phyloP scores from a whole-genome alignment of 768 basidiomycete genomes.

The Strobilomyces confusus region DNA sequence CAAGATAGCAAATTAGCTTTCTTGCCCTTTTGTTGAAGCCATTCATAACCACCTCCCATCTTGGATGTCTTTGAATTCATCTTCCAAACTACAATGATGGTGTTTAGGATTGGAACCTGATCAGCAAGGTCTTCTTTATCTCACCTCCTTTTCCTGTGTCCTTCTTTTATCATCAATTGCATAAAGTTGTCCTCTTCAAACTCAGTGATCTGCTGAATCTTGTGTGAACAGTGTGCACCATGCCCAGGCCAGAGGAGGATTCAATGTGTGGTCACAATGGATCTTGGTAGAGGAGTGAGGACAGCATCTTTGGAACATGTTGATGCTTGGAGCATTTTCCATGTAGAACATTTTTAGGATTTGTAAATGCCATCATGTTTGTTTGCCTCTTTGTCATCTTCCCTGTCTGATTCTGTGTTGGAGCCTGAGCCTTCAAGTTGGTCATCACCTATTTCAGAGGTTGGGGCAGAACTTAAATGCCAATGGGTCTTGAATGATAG shows the following conservation, averaged over 20 bases:
- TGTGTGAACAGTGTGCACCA: slow-evolving; percentile 66
- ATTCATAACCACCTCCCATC: slow-evolving; percentile 76
- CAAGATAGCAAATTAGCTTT: slow-evolving; percentile 59
- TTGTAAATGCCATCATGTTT: slow-evolving; percentile 59
- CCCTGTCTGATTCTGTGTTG: slow-evolving; percentile 32
- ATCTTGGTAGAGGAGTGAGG: slow-evolving; percentile 48
- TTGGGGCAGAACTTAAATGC: slow-evolving; percentile 94
- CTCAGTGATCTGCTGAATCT: slow-evolving; percentile 74
- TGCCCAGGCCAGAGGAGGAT: slow-evolving; percentile 68
- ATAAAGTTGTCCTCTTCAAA: slow-evolving; percentile 72
- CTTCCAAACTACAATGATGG: slow-evolving; percentile 68
- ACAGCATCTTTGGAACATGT: slow-evolving; percentile 64
- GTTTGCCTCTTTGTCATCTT: slow-evolving; percentile 12
- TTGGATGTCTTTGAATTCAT: slow-evolving; percentile 78
- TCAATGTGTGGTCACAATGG: slow-evolving; percentile 65
- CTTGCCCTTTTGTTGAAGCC: slow-evolving; percentile 63
- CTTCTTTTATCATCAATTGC: slow-evolving; percentile 83
- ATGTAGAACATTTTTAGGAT: slow-evolving; percentile 86
- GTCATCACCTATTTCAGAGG: slow-evolving; percentile 55
- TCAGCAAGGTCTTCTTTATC: slow-evolving; percentile 87
- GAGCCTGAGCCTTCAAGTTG: too few relatives aligned
- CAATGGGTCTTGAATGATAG: slow-evolving; percentile 64
- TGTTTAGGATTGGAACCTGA: slow-evolving; percentile 49
- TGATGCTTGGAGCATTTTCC: slow-evolving; percentile 47
- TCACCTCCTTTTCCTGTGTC: slow-evolving; percentile 62